Evolutionary conservation across 345 rosid genomes (phyloP), one percentile per base, ranked within the genome.

Genomic region (Anastatica hierochuntica): DNA sequence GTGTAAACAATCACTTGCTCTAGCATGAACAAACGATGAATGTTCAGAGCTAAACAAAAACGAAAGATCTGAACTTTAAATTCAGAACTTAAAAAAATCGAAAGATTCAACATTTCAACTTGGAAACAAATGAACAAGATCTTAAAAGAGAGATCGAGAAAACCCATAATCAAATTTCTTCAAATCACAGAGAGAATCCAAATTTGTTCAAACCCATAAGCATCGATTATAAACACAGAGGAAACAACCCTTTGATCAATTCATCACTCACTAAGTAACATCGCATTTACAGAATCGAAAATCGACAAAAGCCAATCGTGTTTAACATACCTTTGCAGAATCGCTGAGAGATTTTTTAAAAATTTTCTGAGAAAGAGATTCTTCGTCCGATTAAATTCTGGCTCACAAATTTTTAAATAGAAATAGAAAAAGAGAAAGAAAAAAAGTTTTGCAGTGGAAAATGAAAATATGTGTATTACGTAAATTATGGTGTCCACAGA

Each of bases 401-500:
- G 45, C 17, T 60, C 58, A 40, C 49, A 46, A 55, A 40, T 9
- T 30, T 31, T 59, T 55, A 64, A 58, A 68, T 64, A 62, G 55
- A 29, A 29, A 8, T 6, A 8, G 10, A 8, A 17, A 30, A 35
- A 40, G 37, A 55, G 26, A 7, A 2, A 29, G 56, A 52, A 1
- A 7, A 26, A 24, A 23, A 31, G 42, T 41, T 30, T n/a, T 7
- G 30, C 31, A 35, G n/a, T 18, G 34, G 61, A 54, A 63, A 8
- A 54, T 49, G 43, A 47, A 63, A 63, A 46, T 55, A 39, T 54
- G 53, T 44, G 47, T 63, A 53, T 44, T 44, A 57, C 53, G 72
- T 57, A 67, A 75, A 75, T 66, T 63, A 71, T 51, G 57, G 34
- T 40, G 72, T 71, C 94, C 89, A 81, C 94, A 34, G 30, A 65